Conservation (phyloP, 768 basidiomycete genomes). For the Lanmaoa pseudosensibilis region DNA sequence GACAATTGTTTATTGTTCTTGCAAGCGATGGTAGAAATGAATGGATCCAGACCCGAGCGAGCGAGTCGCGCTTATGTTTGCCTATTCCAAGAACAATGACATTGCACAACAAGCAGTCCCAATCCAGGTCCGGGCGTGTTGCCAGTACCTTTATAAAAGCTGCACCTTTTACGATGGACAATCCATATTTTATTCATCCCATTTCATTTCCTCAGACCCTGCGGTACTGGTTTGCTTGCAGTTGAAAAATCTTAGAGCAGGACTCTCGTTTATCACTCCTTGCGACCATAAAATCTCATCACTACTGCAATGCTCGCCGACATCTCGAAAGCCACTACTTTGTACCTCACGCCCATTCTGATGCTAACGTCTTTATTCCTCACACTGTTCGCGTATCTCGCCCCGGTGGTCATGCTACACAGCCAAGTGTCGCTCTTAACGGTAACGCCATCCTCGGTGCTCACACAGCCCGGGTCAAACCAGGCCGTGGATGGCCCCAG, state of each 20-base stretch:
- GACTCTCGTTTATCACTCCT: slow-evolving; percentile 14
- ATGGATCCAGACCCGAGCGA: neutral
- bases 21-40: neutral
- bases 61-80: neutral
- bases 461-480: slow-evolving; percentile 37
- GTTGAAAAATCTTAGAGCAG: slow-evolving; percentile 21
- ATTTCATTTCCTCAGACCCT: slow-evolving; percentile 3
- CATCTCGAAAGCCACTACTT: slow-evolving; percentile 64
- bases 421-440: slow-evolving; percentile 63
- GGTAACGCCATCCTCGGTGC: slow-evolving; percentile 54
- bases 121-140: too few species aligned
- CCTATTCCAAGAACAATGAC: slow-evolving; percentile 19
- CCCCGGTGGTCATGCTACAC: slow-evolving; percentile 61
- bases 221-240: slow-evolving; percentile 28
- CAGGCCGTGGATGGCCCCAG: slow-evolving; percentile 61
- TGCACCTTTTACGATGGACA: slow-evolving; percentile 1
- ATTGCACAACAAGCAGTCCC: slow-evolving; percentile 12
- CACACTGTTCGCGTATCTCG: slow-evolving; percentile 64
- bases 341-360: slow-evolving; percentile 68
- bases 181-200: neutral
- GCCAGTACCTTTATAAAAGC: slow-evolving; percentile 17
- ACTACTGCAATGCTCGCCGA: slow-evolving; percentile 58
- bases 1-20: slow-evolving; percentile 7
- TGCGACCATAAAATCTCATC: neutral
- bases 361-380: slow-evolving; percentile 67